These are phyloP conservation scores for Rhynchosporium agropyri DNA, from an alignment of 2,329 filamentous ascomycete species.

Conservation along the genomic window DNA sequence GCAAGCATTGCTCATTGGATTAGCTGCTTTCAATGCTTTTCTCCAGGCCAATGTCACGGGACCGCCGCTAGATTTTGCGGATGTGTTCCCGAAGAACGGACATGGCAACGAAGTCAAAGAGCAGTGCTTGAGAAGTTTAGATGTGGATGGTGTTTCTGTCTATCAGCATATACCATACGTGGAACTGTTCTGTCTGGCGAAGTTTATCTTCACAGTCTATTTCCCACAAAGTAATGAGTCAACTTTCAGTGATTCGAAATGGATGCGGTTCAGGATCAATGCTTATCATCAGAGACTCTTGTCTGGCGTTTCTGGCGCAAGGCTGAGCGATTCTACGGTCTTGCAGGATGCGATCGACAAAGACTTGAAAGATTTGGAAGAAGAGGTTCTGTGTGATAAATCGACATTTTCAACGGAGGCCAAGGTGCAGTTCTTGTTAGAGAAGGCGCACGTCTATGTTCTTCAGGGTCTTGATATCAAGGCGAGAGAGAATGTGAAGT, in stretches of 20 bases:
- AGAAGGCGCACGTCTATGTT: constrained; percentile 81
- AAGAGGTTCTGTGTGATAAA: constrained; percentile 46
- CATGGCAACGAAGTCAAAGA: constrained; percentile 45
- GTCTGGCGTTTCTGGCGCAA: constrained; percentile 36
- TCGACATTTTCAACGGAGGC: constrained; percentile 50
- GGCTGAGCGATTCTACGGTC: constrained; percentile 58
- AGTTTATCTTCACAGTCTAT: constrained; percentile 49
- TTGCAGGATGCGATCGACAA: constrained; percentile 63
- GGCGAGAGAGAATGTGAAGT: constrained; percentile 70
- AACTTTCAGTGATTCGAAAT: constrained; percentile 45
- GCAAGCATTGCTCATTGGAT: constrained; percentile 50
- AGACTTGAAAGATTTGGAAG: constrained; percentile 54
- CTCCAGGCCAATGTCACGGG: constrained; percentile 88
- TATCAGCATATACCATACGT: constrained; percentile 84
- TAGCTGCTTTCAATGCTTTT: constrained; percentile 76
- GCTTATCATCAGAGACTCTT: constrained; percentile 72
- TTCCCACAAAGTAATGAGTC: constrained; percentile 38
- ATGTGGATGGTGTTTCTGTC: constrained; percentile 81
- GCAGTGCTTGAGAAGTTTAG: constrained; percentile 68
- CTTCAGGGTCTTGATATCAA: constrained; percentile 80
- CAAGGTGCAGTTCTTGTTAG: constrained; percentile 74
- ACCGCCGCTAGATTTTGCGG: constrained; percentile 66
- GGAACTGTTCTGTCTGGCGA: constrained; percentile 79
- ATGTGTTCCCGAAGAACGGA: constrained; percentile 42
- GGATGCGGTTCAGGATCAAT: constrained; percentile 64